phyloP scores from a whole-genome alignment of 2,329 filamentous ascomycete genomes.

The Botrytis hyacinthi region DNA sequence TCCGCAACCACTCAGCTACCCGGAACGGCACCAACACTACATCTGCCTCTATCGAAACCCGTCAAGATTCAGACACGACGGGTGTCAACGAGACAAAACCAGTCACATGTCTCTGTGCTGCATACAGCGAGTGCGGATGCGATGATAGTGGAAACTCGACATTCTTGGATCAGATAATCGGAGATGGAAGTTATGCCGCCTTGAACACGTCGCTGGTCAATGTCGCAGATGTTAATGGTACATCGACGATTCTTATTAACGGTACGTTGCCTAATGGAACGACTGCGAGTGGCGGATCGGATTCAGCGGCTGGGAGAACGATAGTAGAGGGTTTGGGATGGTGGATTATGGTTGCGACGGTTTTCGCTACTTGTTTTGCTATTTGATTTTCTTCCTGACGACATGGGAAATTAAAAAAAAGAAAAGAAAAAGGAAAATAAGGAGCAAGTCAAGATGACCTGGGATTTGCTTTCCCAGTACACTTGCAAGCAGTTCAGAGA shows the following conservation, averaged over 20 bases:
- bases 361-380: slow-evolving; percentile 21
- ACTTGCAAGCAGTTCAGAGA: background rate
- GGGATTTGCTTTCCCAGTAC: background rate
- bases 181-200: slow-evolving; percentile 57
- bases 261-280: slow-evolving; percentile 72
- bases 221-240: slow-evolving; percentile 62
- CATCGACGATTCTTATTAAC: slow-evolving; percentile 65
- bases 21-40: slow-evolving; percentile 32
- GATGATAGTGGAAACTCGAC: slow-evolving; percentile 63
- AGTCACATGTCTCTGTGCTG: slow-evolving; percentile 60
- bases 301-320: slow-evolving; percentile 32
- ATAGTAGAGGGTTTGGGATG: slow-evolving; percentile 30
- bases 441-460: background rate
- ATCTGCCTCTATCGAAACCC: slow-evolving; percentile 43
- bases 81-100: slow-evolving; percentile 56
- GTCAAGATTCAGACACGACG: slow-evolving; percentile 22
- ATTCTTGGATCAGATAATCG: slow-evolving; percentile 62
- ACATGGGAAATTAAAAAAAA: no score
- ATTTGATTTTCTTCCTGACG: background rate
- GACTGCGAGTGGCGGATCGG: slow-evolving; percentile 49
- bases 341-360: slow-evolving; percentile 36
- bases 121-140: slow-evolving; percentile 60
- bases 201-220: slow-evolving; percentile 62
- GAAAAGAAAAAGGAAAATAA: background rate
- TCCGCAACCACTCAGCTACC: slow-evolving; percentile 46